These are phyloP conservation scores for Helenozyma rhizophorensis DNA, from an alignment of 805 yeast genomes.

Conservation along the genomic window DNA sequence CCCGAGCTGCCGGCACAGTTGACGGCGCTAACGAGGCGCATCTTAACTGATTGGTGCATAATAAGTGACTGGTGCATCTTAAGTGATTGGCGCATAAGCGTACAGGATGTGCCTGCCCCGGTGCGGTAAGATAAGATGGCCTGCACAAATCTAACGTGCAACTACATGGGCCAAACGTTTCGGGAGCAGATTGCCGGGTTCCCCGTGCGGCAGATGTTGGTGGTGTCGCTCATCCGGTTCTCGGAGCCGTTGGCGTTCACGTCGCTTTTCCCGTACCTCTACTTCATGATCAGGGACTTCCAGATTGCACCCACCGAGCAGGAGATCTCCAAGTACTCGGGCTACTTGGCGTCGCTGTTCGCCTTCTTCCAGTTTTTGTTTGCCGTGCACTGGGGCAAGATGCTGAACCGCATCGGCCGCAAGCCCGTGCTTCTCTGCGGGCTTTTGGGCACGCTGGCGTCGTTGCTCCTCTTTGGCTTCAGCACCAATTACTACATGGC, in stretches of 20 bases:
- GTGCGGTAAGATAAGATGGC: too few relatives aligned
- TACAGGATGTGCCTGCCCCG: too few relatives aligned
- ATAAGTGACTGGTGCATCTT: too few relatives aligned
- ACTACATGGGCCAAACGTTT: too few relatives aligned
- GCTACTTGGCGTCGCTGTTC: conserved; percentile 57
- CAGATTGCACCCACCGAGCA: conserved; percentile 43
- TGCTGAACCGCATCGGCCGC: conserved; percentile 53
- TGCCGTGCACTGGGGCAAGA: conserved; percentile 57
- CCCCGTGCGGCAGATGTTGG: conserved; percentile 47
- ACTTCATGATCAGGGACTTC: conserved; percentile 59
- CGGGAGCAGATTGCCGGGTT: conserved; percentile 52
- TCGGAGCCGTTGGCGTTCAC: conserved; percentile 64
- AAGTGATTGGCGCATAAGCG: too few relatives aligned
- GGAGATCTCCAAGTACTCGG: conserved; percentile 57
- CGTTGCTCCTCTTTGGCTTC: conserved; percentile 51
- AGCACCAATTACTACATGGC: conserved; percentile 50
- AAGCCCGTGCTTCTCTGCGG: conserved; percentile 52
- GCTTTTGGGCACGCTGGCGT: conserved; percentile 45
- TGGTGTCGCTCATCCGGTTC: conserved; percentile 43
- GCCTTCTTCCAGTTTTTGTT: conserved; percentile 57
- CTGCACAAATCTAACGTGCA: too few relatives aligned
- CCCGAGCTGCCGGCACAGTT: too few relatives aligned
- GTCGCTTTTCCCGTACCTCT: conserved; percentile 59
- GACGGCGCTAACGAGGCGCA: too few relatives aligned
- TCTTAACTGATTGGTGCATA: too few relatives aligned